Base-by-base conservation (phyloP, 1,284 basidiomycete genomes). In the Tilletiopsis washingtonensis region DNA sequence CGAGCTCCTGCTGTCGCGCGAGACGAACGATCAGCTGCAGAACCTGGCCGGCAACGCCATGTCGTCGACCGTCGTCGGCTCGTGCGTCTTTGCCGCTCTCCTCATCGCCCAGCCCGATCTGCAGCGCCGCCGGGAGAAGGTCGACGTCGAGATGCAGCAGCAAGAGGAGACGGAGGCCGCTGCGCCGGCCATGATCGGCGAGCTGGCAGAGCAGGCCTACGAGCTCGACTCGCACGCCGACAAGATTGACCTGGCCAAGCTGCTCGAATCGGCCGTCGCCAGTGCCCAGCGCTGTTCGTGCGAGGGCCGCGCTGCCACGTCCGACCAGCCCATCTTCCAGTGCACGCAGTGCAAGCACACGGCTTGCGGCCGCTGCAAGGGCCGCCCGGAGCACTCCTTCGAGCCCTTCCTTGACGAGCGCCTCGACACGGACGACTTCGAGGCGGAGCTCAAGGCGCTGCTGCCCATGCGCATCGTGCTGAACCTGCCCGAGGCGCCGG, bases 41-140 rank as follows among this genome's bases (percentile, higher is more conserved):
- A 90, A 96, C 74, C 79, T 96, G 7, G 91, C 91, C 11, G 91
- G 91, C 1, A 96, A 96, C 64, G 91, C 91, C 45, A 96, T 96
- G 91, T 62, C 57, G 87, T 90, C 91, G 0, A 96, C 91, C 0
- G 91, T 96, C 12, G 91, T 96, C 19, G 91, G 91, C 1, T 81
- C 88, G 1, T 85, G 88, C 59, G 88, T 96, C 62, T 76, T 94
- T 36, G 82, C 86, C 9, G 88, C 90, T 0, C 77, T 96, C 39
- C 79, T 65, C 4, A 58, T 64, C n/a, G 61, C 56, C 21, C 53
- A 56, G 44, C 43, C 53, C 9, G 62, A 65, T 40, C 53, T 65
- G 11, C 41, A 45, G 55, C 36, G 20, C 25, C 19, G 75, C 14
- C 62, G 72, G 1, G 77, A 75, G 15, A 74, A 73, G 5, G 74